Evolutionary conservation across 805 yeast genomes (phyloP).

Genomic region (Nakazawaea anatomiae): DNA sequence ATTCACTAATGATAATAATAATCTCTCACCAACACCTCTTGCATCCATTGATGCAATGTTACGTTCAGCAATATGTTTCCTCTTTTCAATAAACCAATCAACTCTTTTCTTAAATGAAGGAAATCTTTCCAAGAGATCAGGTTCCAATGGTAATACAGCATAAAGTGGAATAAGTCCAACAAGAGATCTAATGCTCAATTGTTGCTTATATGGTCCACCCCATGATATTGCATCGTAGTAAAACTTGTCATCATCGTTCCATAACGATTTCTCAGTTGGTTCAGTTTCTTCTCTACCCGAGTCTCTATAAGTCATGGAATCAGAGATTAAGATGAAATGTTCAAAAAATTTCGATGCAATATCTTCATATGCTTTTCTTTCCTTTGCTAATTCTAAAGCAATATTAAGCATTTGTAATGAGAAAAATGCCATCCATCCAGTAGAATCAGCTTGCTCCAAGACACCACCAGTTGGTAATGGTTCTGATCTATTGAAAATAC

Average conservation of each 20-base stretch:
- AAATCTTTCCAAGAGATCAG: slow-evolving; percentile 68
- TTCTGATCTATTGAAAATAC: slow-evolving; percentile 87
- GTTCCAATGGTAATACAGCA: slow-evolving; percentile 85
- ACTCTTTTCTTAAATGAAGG: slow-evolving; percentile 80
- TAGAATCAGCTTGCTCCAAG: slow-evolving; percentile 89
- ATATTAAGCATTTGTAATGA: slow-evolving; percentile 87
- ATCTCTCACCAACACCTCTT: slow-evolving; percentile 77
- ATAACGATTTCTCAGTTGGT: slow-evolving; percentile 56
- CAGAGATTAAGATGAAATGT: slow-evolving; percentile 86
- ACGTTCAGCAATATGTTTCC: slow-evolving; percentile 63
- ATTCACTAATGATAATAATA: slow-evolving; percentile 73
- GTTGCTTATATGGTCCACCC: slow-evolving; percentile 61
- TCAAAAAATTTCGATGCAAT: slow-evolving; percentile 93
- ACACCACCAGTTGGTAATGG: slow-evolving; percentile 90
- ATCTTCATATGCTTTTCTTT: slow-evolving; percentile 82
- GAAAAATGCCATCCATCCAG: slow-evolving; percentile 98
- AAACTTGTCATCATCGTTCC: slow-evolving; percentile 88
- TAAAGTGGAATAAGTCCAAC: slow-evolving; percentile 90
- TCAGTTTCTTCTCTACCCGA: slow-evolving; percentile 34
- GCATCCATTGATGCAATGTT: slow-evolving; percentile 79
- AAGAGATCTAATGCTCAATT: slow-evolving; percentile 79
- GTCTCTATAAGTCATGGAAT: slow-evolving; percentile 76
- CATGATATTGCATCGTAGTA: slow-evolving; percentile 87
- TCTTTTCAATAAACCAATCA: slow-evolving; percentile 75
- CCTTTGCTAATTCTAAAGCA: slow-evolving; percentile 83